Evolutionary conservation across 805 yeast genomes (phyloP), one percentile per base, ranked within the genome.

Genomic region (Ogataea pignaliae): DNA sequence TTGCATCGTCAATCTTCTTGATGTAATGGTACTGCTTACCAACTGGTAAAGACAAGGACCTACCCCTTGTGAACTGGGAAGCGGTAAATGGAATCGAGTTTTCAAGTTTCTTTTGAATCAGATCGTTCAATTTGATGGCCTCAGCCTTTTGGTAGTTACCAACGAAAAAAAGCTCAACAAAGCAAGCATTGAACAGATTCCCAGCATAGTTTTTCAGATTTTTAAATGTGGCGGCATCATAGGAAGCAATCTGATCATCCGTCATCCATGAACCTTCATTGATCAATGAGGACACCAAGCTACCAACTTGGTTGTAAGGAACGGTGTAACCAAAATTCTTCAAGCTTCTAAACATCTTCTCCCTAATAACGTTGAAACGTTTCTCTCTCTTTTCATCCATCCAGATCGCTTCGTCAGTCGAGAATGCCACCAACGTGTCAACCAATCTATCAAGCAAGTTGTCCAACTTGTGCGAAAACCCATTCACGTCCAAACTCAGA

Each of bases 381-480:
- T 76, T 77, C 40, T 65, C 63, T 43, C 72, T 69, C 3, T 85
- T 30, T 4, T 50, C 40, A 45, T 51, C 43, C 68, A 66, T 61
- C 21, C 47, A 28, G 42, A 50, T 39, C 3, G 43, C 13, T 2
- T 48, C 51, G 10, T 50, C 54, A 11, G 36, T 30, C 70, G 48
- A 61, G 52, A 83, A 85, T 4, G 57, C 56, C 18, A 69, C 60
- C 35, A 91, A 53, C 10, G 76, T 76, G 16, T 70, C 69, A 40
- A 88, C 62, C 21, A 90, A 77, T 44, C 79, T 74, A 39, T 75
- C 76, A 21, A 88, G 65, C 36, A 91, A 71, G 12, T 73, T 75
- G 15, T 76, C 73, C 37, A 88, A 68, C 57, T 91, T 91, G 62
- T 93, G 91, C 53, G 85, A 87, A 63, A 83, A 93, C 2, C 99